Evolutionary conservation across 495 filamentous ascomycete species (phyloP).

Genomic region (Aspergillus egyptiacus): DNA sequence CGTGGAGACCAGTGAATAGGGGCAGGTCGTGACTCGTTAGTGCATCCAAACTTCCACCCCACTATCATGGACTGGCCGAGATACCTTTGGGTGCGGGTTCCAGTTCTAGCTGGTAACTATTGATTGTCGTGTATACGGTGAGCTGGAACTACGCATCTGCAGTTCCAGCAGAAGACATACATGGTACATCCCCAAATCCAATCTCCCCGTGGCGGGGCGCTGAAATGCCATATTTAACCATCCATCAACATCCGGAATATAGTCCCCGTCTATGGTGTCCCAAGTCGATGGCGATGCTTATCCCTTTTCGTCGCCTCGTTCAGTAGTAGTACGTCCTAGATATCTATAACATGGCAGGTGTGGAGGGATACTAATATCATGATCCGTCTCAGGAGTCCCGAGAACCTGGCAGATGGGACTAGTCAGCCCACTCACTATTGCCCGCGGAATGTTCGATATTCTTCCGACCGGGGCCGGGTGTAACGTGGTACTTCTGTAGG

Average conservation of each 20-base stretch:
- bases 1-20: conserved; percentile 6
- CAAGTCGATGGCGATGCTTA: neutral
- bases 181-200: neutral
- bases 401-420: conserved; percentile 21
- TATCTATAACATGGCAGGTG: conserved; percentile 3
- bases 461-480: conserved; percentile 16
- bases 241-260: conserved; percentile 2
- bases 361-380: too few species aligned
- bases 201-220: neutral
- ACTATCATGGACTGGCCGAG: conserved; percentile 3
- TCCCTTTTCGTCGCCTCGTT: neutral
- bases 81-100: conserved; percentile 3
- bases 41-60: conserved; percentile 1
- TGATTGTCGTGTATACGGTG: neutral
- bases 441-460: conserved; percentile 19
- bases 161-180: too few species aligned
- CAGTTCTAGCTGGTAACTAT: neutral
- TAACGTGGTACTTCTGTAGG: neutral
- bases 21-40: conserved; percentile 3
- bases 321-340: neutral
- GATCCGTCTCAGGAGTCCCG: conserved; percentile 15
- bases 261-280: neutral
- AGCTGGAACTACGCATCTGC: too few species aligned
- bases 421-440: conserved; percentile 12
- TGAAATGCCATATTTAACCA: neutral